These are phyloP conservation scores for Aphanomyces stellatus DNA, from an alignment of 352 stramenopile genomes.

Conservation along the genomic window DNA sequence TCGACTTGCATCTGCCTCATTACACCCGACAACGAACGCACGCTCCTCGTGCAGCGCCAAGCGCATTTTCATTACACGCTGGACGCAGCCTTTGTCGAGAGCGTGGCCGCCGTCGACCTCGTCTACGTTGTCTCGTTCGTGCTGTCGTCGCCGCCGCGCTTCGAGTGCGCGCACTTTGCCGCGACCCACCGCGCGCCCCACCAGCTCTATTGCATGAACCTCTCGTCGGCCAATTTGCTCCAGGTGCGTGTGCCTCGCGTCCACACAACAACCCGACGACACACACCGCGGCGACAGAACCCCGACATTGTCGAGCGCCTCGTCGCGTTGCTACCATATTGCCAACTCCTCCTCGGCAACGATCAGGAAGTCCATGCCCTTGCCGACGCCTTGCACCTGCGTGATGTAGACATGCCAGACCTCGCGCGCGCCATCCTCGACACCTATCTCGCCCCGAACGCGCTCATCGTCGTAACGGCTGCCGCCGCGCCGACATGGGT, in stretches of 20 bases:
- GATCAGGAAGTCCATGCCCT: neutral
- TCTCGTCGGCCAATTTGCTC: conserved; percentile 6
- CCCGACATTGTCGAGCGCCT: neutral
- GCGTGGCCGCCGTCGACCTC: neutral
- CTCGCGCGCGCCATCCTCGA: neutral
- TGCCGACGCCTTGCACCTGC: neutral
- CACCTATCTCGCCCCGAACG: neutral
- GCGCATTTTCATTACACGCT: neutral
- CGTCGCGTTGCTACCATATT: neutral
- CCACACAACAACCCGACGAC: neutral
- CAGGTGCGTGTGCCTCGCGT: neutral
- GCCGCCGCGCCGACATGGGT: neutral
- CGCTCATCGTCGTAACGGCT: neutral
- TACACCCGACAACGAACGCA: conserved; percentile 4
- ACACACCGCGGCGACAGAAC: neutral
- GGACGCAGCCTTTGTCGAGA: neutral
- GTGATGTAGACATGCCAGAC: neutral
- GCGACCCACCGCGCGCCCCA: neutral
- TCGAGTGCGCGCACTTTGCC: neutral
- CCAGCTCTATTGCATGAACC: conserved; percentile 8
- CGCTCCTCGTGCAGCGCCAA: conserved; percentile 4
- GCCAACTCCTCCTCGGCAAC: conserved; percentile 4
- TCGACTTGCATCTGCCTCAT: conserved; percentile 11
- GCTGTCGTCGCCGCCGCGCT: neutral
- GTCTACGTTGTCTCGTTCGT: conserved; percentile 14